Evolutionary conservation across 2,329 filamentous ascomycete genomes (phyloP), one percentile per base, ranked within the genome.

Genomic region (Colletotrichum theobromicola): DNA sequence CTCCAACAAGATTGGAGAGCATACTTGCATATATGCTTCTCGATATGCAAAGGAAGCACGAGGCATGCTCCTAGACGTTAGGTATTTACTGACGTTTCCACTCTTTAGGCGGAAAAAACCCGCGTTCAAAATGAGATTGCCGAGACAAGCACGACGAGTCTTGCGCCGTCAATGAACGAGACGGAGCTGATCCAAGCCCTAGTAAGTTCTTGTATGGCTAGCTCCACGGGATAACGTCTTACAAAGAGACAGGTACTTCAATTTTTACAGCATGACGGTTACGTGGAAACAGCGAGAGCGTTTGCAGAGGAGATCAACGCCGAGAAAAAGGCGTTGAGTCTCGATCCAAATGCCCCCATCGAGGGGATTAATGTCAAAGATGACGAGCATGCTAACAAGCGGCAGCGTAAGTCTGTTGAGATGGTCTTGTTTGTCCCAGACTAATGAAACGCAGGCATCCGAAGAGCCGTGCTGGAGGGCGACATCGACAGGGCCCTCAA

Each of bases 201-300:
- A 71, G 92, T 96, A 81, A 76, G 86, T 76, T 60, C 61, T 35
- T 16, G 13, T 57, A 21, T 35, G 21, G 8, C 21, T n/a, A 18
- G 57, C n/a, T 18, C 18, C 5, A 15, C 24, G 13, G 34, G 12
- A n/a, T 28, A 12, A 10, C 32, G 16, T 79, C 46, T 72, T 62
- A 28, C 10, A 46, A 12, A 15, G 35, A 60, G n/a, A 35, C 69
- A 89, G 86, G 90, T 93, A 21, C 89, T 95, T 50, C 96, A 98
- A 83, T 98, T 98, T 78, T 87, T 99, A 16, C 94, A 96, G 46
- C 96, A 98, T 79, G 97, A 98, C 79, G 97, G 97, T 74, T 98
- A 98, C 78, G 93, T 98, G 9, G 96, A 98, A 78, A 98, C 96
- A 0, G 96, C 96, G 10, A 91, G 93, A 76, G 95, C 95, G 1